Percentiles rank a stretch among this genome's conserved stretches.
Conservation (phyloP, 768 basidiomycete species). For the Flagelloscypha sp. region DNA sequence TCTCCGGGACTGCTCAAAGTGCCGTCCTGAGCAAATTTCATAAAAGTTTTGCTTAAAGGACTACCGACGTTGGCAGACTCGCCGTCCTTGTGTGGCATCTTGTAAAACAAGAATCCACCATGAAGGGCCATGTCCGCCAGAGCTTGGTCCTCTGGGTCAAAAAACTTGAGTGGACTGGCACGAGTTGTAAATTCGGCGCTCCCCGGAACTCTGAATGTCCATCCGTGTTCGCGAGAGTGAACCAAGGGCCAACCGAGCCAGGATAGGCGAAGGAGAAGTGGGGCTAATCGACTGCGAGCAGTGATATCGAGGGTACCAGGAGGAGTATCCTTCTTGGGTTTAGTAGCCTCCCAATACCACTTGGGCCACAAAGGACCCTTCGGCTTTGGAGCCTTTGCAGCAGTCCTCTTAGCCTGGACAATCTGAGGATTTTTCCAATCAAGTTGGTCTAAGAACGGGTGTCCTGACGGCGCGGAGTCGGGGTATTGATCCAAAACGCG, state of each 20-base stretch:
- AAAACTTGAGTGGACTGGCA: constrained; percentile 44
- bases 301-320: constrained; percentile 81
- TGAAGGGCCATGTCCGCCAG: constrained; percentile 43
- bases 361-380: constrained; percentile 76
- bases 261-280: constrained; percentile 75
- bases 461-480: constrained; percentile 42
- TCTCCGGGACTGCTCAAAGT: constrained; percentile 75
- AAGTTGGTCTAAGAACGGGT: constrained; percentile 12
- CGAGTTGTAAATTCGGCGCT: constrained; percentile 36
- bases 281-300: constrained; percentile 72
- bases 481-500: constrained; percentile 17
- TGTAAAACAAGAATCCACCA: constrained; percentile 66
- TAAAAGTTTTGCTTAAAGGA: constrained; percentile 82
- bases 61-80: constrained; percentile 93
- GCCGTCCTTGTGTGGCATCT: constrained; percentile 94
- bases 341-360: constrained; percentile 92
- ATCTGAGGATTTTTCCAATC: constrained; percentile 1
- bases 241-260: constrained; percentile 87
- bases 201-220: constrained; percentile 75
- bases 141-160: constrained; percentile 50
- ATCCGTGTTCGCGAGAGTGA: constrained; percentile 81
- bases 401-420: constrained; percentile 3
- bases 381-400: constrained; percentile 27
- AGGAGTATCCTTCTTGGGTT: constrained; percentile 56
- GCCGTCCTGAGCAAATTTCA: constrained; percentile 83